A percentile compares a stretch with the other conserved stretches of the same genome.
Conservation (phyloP, 139 green algal species). For the Micractinium conductrix region DNA sequence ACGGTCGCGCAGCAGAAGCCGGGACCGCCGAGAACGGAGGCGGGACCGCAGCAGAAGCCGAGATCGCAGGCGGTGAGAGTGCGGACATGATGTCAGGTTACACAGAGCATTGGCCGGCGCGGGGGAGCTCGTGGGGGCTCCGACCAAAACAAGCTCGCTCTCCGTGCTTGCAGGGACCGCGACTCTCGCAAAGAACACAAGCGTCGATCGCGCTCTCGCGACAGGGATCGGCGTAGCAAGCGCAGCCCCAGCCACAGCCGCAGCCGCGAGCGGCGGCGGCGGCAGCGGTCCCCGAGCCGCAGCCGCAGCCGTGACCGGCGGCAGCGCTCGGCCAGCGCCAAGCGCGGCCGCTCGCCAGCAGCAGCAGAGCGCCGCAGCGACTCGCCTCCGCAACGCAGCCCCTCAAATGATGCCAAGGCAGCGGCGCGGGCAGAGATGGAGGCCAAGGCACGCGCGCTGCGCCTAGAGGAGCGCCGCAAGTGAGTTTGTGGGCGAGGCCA, state of each 20-base stretch:
- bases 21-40: no score
- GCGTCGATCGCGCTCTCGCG: background rate
- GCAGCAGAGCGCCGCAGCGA: background rate
- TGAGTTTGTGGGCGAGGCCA: background rate
- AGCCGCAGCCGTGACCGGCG: constrained; percentile 7
- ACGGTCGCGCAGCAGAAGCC: background rate
- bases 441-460: constrained; percentile 28
- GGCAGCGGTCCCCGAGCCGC: background rate
- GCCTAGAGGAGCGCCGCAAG: constrained; percentile 21
- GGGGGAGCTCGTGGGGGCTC: background rate
- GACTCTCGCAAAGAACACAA: background rate
- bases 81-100: background rate
- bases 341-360: background rate
- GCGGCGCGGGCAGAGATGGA: constrained; percentile 27
- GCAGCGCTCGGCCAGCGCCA: background rate
- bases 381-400: background rate
- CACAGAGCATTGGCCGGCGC: background rate
- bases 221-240: constrained; percentile 2
- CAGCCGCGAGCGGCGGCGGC: background rate
- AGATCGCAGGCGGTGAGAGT: background rate
- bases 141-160: background rate
- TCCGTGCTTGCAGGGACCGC: background rate
- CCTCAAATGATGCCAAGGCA: background rate
- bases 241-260: background rate
- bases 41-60: background rate